Evolutionary conservation across 2,329 filamentous ascomycete species (phyloP).

Genomic region (Alternaria postmessia): DNA sequence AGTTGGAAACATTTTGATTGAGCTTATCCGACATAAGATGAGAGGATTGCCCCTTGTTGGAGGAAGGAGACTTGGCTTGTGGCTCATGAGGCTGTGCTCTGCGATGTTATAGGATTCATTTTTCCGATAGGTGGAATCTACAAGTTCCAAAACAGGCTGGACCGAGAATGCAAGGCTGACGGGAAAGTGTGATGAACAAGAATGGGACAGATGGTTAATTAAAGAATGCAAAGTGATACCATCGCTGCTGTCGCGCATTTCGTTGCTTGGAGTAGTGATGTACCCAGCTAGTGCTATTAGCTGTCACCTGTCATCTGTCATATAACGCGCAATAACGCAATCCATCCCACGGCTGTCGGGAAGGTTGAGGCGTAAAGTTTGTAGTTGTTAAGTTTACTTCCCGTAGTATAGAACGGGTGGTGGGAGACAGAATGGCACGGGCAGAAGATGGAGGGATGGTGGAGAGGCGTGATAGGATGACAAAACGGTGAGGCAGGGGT

Average conservation of each 20-base stretch:
- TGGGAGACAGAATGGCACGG: background rate
- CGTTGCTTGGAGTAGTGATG: background rate
- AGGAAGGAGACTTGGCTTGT: background rate
- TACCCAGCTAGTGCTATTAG: background rate
- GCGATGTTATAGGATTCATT: background rate
- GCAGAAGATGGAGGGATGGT: background rate
- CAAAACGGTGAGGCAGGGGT: background rate
- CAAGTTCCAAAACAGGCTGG: background rate
- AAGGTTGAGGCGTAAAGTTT: background rate
- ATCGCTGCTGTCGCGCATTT: background rate
- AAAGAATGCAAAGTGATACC: background rate
- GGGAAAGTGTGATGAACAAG: background rate
- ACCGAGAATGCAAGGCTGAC: background rate
- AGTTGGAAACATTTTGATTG: conserved; percentile 9
- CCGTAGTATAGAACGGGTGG: background rate
- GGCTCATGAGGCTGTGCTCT: background rate
- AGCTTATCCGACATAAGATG: conserved; percentile 7
- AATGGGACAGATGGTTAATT: background rate
- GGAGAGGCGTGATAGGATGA: background rate
- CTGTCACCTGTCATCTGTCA: background rate
- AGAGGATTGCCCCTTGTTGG: background rate
- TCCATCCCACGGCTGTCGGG: background rate
- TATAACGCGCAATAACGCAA: background rate
- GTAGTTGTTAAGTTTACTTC: background rate
- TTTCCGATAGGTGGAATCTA: conserved; percentile 13